Percentiles rank a stretch among this genome's conserved stretches.
phyloP scores from a whole-genome alignment of 805 yeast species.

The Metschnikowia dekortorum region DNA sequence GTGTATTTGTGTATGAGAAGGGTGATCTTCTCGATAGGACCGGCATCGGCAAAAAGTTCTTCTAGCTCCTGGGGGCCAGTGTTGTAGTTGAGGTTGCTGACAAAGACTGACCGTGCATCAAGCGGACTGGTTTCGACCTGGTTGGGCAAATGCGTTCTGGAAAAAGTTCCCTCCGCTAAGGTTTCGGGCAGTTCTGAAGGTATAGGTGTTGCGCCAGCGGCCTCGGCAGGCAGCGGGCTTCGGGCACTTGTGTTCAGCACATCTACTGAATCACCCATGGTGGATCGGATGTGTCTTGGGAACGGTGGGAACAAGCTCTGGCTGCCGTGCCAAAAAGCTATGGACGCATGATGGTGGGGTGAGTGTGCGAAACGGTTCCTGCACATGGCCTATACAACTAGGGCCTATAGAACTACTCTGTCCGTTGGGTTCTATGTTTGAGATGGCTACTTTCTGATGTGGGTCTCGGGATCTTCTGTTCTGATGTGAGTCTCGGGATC shows the following conservation, averaged over 20 bases:
- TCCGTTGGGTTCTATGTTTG: not conserved
- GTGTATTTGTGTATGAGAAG: constrained; percentile 43
- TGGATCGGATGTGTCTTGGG: not conserved
- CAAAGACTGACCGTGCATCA: constrained; percentile 51
- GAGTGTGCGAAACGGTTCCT: not conserved
- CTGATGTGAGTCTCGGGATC: too few relatives aligned
- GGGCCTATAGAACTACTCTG: not conserved
- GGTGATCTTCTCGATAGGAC: constrained; percentile 49
- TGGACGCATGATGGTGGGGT: not conserved
- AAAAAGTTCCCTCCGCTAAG: too few relatives aligned
- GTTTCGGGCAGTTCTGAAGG: not conserved
- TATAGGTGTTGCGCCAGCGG: not conserved
- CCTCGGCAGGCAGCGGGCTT: not conserved
- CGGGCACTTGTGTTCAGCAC: not conserved
- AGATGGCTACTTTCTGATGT: not conserved
- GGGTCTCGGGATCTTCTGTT: too few relatives aligned
- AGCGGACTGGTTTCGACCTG: constrained; percentile 24
- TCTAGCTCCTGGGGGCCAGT: constrained; percentile 51
- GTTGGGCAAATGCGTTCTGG: not conserved
- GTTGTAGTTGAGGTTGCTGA: constrained; percentile 47
- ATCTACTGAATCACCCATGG: not conserved
- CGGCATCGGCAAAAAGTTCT: constrained; percentile 40
- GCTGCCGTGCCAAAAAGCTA: not conserved
- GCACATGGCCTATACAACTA: not conserved
- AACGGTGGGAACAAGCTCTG: not conserved